These are phyloP conservation scores for Candida boidinii DNA, from an alignment of 805 yeast genomes.

Conservation along the genomic window DNA sequence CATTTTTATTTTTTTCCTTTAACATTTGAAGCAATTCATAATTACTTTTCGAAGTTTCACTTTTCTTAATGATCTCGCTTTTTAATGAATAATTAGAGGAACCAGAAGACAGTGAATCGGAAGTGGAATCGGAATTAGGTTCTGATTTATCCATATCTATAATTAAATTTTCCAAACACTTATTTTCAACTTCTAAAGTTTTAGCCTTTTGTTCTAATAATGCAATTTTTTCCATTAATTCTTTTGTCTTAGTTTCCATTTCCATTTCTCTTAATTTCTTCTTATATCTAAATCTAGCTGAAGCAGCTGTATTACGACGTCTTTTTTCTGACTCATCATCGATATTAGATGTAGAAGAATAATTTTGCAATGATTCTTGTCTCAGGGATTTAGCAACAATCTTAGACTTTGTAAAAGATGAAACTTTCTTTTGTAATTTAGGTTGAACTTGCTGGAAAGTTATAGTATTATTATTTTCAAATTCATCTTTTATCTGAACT, in stretches of 20 bases:
- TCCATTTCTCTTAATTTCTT: conserved; percentile 52
- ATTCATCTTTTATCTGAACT: too few relatives aligned
- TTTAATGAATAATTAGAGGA: too few relatives aligned
- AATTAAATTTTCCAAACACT: conserved; percentile 44
- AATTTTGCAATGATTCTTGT: too few relatives aligned
- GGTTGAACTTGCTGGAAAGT: too few relatives aligned
- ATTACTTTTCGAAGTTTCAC: conserved; percentile 3
- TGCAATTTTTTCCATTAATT: conserved; percentile 36
- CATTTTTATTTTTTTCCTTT: conserved; percentile 1
- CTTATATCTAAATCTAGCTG: conserved; percentile 56
- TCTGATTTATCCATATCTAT: conserved; percentile 39
- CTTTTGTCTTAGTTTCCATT: conserved; percentile 40
- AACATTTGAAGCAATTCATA: conserved; percentile 5
- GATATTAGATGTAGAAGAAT: too few relatives aligned
- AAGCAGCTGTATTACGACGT: conserved; percentile 54
- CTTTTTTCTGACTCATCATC: conserved; percentile 39
- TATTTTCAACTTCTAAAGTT: conserved; percentile 55
- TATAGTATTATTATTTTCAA: too few relatives aligned
- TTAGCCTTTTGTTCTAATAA: conserved; percentile 37
- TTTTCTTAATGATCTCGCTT: too few relatives aligned
- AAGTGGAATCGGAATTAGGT: background rate
- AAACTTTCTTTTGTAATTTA: too few relatives aligned
- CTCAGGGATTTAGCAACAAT: too few relatives aligned
- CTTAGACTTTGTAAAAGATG: too few relatives aligned
- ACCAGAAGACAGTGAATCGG: background rate